Conservation (phyloP, 495 filamentous ascomycete genomes). For the Penicillium chermesinum region DNA sequence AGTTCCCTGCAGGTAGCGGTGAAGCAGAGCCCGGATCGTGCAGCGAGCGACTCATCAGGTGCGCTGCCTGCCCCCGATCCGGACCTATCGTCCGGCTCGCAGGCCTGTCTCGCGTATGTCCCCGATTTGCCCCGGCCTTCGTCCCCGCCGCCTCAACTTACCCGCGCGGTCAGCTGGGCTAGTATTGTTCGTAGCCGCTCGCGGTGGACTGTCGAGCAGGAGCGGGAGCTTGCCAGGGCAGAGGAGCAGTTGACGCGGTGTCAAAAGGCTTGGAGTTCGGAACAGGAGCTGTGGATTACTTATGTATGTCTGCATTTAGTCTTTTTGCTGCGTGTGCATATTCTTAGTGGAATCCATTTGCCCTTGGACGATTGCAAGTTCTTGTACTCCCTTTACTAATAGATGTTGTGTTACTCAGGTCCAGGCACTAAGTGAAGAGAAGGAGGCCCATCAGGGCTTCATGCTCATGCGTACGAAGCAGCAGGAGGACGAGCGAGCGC, state of each 20-base stretch:
- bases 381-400: constrained; percentile 5
- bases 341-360: too few species aligned
- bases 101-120: neutral
- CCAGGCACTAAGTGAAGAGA: constrained; percentile 34
- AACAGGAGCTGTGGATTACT: constrained; percentile 38
- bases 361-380: neutral
- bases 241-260: constrained; percentile 29
- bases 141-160: constrained; percentile 11
- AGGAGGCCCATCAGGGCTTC: constrained; percentile 34
- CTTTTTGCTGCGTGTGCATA: neutral
- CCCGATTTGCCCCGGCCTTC: neutral
- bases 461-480: constrained; percentile 33
- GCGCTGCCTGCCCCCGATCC: constrained; percentile 6
- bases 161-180: constrained; percentile 33
- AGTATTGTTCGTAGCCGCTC: constrained; percentile 28
- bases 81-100: constrained; percentile 5
- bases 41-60: neutral
- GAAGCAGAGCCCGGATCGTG: constrained; percentile 13
- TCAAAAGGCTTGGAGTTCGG: constrained; percentile 42
- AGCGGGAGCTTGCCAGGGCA: constrained; percentile 28
- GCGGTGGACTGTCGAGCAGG: constrained; percentile 36
- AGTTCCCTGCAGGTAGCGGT: constrained; percentile 24
- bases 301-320: constrained; percentile 26
- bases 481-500: constrained; percentile 34
- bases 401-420: constrained; percentile 14